A percentile compares a stretch with the other conserved stretches of the same genome.
Evolutionary conservation across 106 monocot genomes (phyloP).

Genomic region (Ottelia alismoides): DNA sequence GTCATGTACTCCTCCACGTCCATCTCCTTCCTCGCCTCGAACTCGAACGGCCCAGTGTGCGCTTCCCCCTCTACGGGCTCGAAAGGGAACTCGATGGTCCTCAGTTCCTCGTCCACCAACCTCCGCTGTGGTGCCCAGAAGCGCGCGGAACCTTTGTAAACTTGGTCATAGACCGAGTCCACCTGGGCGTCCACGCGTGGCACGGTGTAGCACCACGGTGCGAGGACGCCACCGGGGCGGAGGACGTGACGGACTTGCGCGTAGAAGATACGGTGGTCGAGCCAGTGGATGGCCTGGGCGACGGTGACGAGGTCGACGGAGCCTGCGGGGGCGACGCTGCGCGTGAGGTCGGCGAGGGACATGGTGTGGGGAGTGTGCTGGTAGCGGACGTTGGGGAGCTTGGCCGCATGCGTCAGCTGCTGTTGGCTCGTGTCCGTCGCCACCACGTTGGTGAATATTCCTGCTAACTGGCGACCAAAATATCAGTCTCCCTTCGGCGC

Average conservation of each 20-base stretch:
- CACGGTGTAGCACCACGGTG: conserved; percentile 68
- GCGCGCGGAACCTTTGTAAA: conserved; percentile 20
- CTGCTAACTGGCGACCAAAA: too few relatives aligned
- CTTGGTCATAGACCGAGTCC: conserved; percentile 23
- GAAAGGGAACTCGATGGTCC: conserved; percentile 51
- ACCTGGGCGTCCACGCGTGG: conserved; percentile 29
- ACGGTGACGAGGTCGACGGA: conserved; percentile 66
- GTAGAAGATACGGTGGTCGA: conserved; percentile 64
- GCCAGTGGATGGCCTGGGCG: conserved; percentile 84
- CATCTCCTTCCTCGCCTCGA: conserved; percentile 33
- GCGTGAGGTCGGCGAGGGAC: conserved; percentile 16
- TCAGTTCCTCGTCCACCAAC: conserved; percentile 40
- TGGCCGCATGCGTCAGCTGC: conserved; percentile 39
- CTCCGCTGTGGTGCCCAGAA: conserved; percentile 37
- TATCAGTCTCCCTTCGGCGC: too few relatives aligned
- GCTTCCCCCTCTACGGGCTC: conserved; percentile 51
- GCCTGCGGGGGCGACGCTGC: conserved; percentile 19
- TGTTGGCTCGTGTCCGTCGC: conserved; percentile 62
- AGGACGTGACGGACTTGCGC: conserved; percentile 23
- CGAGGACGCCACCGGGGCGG: conserved; percentile 48
- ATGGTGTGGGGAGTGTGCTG: conserved; percentile 24
- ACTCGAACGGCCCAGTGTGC: conserved; percentile 57
- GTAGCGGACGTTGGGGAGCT: conserved; percentile 54
- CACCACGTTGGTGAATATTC: too few relatives aligned
- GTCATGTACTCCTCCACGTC: conserved; percentile 25